phyloP scores from a whole-genome alignment of 2,329 filamentous ascomycete species.

The Myrmaecium sp. region DNA sequence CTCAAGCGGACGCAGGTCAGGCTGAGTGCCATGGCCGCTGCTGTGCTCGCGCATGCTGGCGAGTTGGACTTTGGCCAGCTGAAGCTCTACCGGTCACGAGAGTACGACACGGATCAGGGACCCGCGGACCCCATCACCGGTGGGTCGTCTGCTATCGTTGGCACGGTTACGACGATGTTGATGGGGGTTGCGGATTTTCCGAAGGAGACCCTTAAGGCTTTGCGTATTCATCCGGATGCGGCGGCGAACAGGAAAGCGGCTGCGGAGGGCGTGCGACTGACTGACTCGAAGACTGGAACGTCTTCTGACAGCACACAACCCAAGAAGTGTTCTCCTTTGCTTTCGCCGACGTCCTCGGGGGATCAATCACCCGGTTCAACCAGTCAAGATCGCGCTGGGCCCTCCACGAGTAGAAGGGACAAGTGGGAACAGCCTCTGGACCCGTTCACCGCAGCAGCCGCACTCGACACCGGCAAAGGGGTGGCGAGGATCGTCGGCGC shows the following conservation, averaged over 20 bases:
- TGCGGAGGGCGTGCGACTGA: neutral
- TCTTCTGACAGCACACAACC: no score
- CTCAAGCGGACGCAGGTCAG: slow-evolving; percentile 20
- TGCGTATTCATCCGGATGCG: slow-evolving; percentile 26
- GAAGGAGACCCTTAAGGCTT: slow-evolving; percentile 33
- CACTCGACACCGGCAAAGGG: slow-evolving; percentile 48
- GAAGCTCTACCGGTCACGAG: slow-evolving; percentile 21
- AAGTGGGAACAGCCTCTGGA: no score
- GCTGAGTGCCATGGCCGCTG: slow-evolving; percentile 20
- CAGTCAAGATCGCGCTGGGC: no score
- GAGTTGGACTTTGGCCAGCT: slow-evolving; percentile 19
- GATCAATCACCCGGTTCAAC: no score
- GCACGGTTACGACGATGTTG: slow-evolving; percentile 63
- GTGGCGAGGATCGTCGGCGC: slow-evolving; percentile 56
- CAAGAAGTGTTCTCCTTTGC: no score
- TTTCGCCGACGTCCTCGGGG: no score
- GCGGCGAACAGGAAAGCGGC: slow-evolving; percentile 7
- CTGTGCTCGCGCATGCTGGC: slow-evolving; percentile 19
- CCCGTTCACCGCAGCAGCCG: slow-evolving; percentile 36
- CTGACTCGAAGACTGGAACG: no score
- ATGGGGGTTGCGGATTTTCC: slow-evolving; percentile 67
- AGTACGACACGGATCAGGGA: slow-evolving; percentile 22
- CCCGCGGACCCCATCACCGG: slow-evolving; percentile 24
- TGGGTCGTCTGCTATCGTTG: slow-evolving; percentile 60
- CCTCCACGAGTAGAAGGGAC: no score